Evolutionary conservation across 352 stramenopile species (phyloP).

Genomic region (Pythium scleroteichum): DNA sequence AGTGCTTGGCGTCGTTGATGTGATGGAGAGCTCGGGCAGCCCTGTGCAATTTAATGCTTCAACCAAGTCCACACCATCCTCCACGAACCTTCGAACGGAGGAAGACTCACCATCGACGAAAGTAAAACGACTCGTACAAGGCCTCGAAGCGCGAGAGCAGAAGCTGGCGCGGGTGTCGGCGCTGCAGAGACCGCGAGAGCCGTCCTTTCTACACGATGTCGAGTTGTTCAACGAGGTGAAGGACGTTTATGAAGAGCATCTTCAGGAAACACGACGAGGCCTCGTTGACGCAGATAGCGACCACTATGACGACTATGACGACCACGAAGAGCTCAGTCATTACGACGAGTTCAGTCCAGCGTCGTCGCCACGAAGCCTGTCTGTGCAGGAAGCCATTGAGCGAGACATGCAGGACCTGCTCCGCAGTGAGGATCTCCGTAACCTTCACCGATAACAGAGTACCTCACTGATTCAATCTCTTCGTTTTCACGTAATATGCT

Average conservation of each 20-base stretch:
- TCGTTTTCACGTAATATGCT: too few relatives aligned
- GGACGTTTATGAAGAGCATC: conserved; percentile 35
- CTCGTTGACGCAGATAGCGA: neutral
- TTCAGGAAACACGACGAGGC: conserved; percentile 17
- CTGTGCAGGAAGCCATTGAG: conserved; percentile 39
- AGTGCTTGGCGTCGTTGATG: conserved; percentile 48
- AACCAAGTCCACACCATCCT: neutral
- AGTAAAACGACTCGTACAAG: conserved; percentile 25
- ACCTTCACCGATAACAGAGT: neutral
- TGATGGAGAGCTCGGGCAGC: conserved; percentile 28
- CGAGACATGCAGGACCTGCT: conserved; percentile 38
- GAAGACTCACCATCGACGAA: conserved; percentile 14
- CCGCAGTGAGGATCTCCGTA: conserved; percentile 22
- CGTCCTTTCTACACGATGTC: conserved; percentile 32
- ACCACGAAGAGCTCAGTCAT: neutral
- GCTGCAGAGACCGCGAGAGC: neutral
- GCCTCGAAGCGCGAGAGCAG: conserved; percentile 34
- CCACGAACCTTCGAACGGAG: neutral
- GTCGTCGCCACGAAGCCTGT: conserved; percentile 17
- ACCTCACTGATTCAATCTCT: neutral
- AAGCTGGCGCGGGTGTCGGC: conserved; percentile 24
- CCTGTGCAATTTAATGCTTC: neutral
- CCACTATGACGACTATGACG: neutral
- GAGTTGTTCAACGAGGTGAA: conserved; percentile 44
- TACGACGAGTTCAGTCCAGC: neutral